phyloP scores from a whole-genome alignment of 2,329 filamentous ascomycete species.

The Pseudogymnoascus sp. region DNA sequence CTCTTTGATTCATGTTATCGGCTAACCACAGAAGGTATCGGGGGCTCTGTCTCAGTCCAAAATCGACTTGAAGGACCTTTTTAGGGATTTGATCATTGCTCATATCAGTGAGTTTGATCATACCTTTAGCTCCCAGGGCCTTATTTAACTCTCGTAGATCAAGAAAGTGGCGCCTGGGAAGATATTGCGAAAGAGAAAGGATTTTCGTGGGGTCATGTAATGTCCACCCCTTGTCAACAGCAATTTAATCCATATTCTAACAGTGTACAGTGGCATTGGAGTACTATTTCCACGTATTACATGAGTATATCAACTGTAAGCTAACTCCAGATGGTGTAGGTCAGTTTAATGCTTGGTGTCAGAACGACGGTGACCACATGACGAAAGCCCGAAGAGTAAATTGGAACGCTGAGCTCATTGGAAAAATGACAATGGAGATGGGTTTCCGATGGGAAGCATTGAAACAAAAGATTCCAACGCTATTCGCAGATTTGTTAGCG shows the following conservation, averaged over 20 bases:
- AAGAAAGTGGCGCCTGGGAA: slow-evolving; percentile 14
- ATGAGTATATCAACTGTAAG: slow-evolving; percentile 15
- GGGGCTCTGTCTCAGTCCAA: slow-evolving; percentile 3
- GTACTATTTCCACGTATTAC: slow-evolving; percentile 11
- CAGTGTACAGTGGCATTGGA: slow-evolving; percentile 15
- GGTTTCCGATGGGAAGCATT: slow-evolving; percentile 24
- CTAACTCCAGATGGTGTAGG: slow-evolving; percentile 15
- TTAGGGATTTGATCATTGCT: slow-evolving; percentile 10
- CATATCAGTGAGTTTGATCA: slow-evolving; percentile 13
- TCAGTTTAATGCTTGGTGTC: slow-evolving; percentile 28
- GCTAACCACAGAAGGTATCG: slow-evolving; percentile 11
- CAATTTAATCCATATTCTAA: slow-evolving; percentile 8
- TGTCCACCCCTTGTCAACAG: slow-evolving; percentile 8
- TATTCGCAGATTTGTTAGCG: slow-evolving; percentile 14
- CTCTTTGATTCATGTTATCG: not conserved
- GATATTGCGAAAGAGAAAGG: slow-evolving; percentile 9
- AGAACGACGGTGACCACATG: slow-evolving; percentile 22
- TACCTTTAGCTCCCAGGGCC: not conserved
- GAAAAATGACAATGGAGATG: slow-evolving; percentile 28
- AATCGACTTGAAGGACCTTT: slow-evolving; percentile 10
- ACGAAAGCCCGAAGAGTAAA: slow-evolving; percentile 14
- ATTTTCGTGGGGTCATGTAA: slow-evolving; percentile 12
- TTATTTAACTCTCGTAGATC: slow-evolving; percentile 10
- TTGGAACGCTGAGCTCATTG: slow-evolving; percentile 29
- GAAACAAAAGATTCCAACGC: slow-evolving; percentile 21